phyloP scores from a whole-genome alignment of 1,139 yeast genomes.

The Hyphopichia fennica region DNA sequence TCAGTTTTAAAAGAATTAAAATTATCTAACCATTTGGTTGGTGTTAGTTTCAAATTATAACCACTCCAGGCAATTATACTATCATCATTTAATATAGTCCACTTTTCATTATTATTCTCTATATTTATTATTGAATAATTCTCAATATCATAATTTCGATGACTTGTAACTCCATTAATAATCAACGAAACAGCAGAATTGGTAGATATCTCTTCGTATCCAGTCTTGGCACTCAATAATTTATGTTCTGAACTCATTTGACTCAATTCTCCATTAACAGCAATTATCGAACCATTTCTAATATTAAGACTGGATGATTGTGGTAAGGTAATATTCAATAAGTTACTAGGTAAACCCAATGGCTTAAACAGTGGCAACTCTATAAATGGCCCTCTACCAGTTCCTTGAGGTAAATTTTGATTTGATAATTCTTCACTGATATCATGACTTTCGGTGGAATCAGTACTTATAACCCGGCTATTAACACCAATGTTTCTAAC shows the following conservation, averaged over 20 bases:
- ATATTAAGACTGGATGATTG: conserved; percentile 32
- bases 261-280: conserved; percentile 33
- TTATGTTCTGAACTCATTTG: conserved; percentile 14
- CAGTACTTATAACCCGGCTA: neutral
- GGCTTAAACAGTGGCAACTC: conserved; percentile 37
- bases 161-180: conserved; percentile 24
- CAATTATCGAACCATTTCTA: conserved; percentile 32
- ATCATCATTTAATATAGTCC: conserved; percentile 36
- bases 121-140: conserved; percentile 28
- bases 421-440: conserved; percentile 1
- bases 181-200: conserved; percentile 27
- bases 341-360: conserved; percentile 28
- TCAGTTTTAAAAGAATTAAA: conserved; percentile 19
- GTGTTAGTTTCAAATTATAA: conserved; percentile 25
- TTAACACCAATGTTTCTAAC: neutral
- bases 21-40: conserved; percentile 15
- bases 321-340: conserved; percentile 38
- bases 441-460: neutral
- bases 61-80: conserved; percentile 50
- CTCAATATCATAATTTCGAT: neutral
- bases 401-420: conserved; percentile 10
- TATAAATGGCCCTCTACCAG: conserved; percentile 44
- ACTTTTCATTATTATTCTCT: conserved; percentile 17
- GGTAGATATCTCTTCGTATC: conserved; percentile 27
- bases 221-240: conserved; percentile 14